Percentiles rank a stretch among this genome's conserved stretches.
Conservation (phyloP, 1,284 basidiomycete genomes). For the Rhodotorula mucilaginosa region DNA sequence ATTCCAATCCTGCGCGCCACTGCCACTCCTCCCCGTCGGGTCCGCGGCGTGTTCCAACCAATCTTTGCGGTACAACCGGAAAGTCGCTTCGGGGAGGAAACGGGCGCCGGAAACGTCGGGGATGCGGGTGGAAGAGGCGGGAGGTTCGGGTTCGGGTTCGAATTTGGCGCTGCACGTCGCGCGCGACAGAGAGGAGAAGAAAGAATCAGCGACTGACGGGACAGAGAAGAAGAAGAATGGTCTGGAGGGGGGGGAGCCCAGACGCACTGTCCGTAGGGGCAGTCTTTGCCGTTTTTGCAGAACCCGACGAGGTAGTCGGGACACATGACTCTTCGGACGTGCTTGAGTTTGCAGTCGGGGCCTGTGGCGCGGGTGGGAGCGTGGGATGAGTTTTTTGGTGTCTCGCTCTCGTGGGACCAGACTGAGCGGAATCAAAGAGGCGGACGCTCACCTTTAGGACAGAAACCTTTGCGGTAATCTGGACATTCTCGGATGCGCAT, state of each 20-base stretch:
- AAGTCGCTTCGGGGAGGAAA: constrained; percentile 41
- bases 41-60: constrained; percentile 40
- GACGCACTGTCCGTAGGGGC: constrained; percentile 87
- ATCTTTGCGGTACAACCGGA: constrained; percentile 37
- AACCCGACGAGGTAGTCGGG: constrained; percentile 90
- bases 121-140: constrained; percentile 36
- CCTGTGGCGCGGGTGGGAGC: constrained; percentile 58
- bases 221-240: not conserved
- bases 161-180: constrained; percentile 32
- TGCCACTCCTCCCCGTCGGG: constrained; percentile 22
- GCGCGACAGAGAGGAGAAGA: not conserved
- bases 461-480: constrained; percentile 93
- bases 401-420: too few relatives aligned
- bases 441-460: constrained; percentile 67
- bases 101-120: constrained; percentile 41
- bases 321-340: constrained; percentile 85
- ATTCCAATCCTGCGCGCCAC: constrained; percentile 18
- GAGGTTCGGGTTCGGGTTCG: constrained; percentile 38
- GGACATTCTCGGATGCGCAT: constrained; percentile 78
- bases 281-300: constrained; percentile 89
- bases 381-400: not conserved
- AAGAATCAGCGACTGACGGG: not conserved
- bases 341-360: constrained; percentile 84
- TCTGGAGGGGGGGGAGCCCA: constrained; percentile 1
- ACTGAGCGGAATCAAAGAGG: not conserved